Evolutionary conservation across 2,329 filamentous ascomycete species (phyloP).

Genomic region (Aspergillus quadricinctus): DNA sequence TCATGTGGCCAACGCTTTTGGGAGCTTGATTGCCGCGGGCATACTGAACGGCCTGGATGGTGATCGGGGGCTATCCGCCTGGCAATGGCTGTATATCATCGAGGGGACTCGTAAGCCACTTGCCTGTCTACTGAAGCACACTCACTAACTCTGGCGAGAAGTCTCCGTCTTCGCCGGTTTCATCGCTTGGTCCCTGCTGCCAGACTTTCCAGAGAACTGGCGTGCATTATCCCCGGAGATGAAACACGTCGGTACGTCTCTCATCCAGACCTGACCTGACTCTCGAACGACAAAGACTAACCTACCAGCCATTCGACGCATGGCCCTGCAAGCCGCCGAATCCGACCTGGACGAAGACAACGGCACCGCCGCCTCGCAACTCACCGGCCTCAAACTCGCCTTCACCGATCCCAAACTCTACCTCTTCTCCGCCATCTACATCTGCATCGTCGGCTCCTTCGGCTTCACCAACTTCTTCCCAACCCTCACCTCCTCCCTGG

Average conservation of each 20-base stretch:
- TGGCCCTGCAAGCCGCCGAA: constrained; percentile 49
- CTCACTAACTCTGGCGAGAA: background rate
- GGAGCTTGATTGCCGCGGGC: constrained; percentile 51
- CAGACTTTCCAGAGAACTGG: constrained; percentile 47
- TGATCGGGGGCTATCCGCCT: constrained; percentile 31
- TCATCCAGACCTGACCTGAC: background rate
- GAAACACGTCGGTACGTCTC: constrained; percentile 29
- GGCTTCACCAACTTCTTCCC: constrained; percentile 53
- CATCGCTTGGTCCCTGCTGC: constrained; percentile 31
- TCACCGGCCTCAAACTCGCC: constrained; percentile 49
- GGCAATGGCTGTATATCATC: constrained; percentile 43
- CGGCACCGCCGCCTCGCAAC: constrained; percentile 44
- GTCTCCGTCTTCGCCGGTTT: constrained; percentile 28
- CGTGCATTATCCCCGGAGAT: constrained; percentile 40
- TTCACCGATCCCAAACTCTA: constrained; percentile 50
- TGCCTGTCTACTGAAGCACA: no score
- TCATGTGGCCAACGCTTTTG: constrained; percentile 49
- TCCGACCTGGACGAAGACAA: constrained; percentile 47
- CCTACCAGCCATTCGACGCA: constrained; percentile 39
- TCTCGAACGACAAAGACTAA: background rate
- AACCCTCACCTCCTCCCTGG: constrained; percentile 42
- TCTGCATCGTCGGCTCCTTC: constrained; percentile 46
- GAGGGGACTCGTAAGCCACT: constrained; percentile 29
- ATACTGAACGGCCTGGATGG: constrained; percentile 42
- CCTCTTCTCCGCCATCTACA: constrained; percentile 41